Evolutionary conservation across 257 asterid species (phyloP).

Genomic region (Echium plantagineum): DNA sequence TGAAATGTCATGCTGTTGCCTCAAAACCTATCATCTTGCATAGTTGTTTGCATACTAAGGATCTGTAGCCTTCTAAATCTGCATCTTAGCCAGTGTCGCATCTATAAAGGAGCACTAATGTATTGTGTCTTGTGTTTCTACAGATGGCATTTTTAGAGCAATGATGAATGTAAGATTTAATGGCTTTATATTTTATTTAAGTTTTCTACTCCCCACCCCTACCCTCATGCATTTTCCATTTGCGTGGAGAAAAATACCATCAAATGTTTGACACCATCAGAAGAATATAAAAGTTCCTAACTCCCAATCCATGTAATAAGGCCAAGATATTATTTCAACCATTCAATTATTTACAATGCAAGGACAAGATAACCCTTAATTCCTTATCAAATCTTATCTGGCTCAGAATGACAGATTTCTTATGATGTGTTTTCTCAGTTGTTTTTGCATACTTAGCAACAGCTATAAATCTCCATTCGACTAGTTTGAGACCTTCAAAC

Average conservation of each 20-base stretch:
- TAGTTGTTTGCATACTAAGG: not conserved
- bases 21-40: not conserved
- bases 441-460: not conserved
- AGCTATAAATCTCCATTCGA: not conserved
- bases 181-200: not conserved
- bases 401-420: no score
- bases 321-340: not conserved
- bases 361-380: no score
- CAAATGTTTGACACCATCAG: not conserved
- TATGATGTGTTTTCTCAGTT: not conserved
- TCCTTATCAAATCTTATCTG: no score
- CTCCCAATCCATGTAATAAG: not conserved
- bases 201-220: no score
- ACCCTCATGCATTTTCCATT: no score
- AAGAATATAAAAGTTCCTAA: not conserved
- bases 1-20: not conserved
- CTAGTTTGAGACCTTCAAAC: not conserved
- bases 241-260: not conserved
- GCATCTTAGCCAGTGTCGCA: not conserved
- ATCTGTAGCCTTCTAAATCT: not conserved
- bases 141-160: conserved; percentile 93
- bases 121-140: not conserved
- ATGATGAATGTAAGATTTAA: conserved; percentile 70
- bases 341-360: not conserved
- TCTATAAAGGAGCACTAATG: not conserved